These are phyloP conservation scores for Suillus luteus DNA, from an alignment of 768 basidiomycete species.

Conservation along the genomic window DNA sequence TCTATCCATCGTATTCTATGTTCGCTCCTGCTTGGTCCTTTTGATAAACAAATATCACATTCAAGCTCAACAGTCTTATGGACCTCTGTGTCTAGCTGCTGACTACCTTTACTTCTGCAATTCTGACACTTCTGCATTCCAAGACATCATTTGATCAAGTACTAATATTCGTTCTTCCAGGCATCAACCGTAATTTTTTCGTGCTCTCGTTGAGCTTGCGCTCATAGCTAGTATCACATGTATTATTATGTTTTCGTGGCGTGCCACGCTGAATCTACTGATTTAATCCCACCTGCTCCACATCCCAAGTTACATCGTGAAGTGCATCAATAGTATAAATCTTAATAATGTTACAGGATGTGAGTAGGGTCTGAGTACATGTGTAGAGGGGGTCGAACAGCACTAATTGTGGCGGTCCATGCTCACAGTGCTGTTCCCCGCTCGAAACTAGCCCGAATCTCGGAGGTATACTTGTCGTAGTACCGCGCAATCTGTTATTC, in stretches of 20 bases:
- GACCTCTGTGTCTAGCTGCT: conserved; percentile 40
- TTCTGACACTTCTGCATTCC: conserved; percentile 35
- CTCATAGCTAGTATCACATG: not conserved
- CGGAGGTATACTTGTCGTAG: conserved; percentile 95
- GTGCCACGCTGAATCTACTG: not conserved
- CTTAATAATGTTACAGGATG: not conserved
- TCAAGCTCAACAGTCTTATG: conserved; percentile 55
- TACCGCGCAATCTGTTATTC: conserved; percentile 79
- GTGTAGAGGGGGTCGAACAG: not conserved
- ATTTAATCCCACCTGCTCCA: not conserved
- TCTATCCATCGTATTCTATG: not conserved
- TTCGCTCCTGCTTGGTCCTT: not conserved
- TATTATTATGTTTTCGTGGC: not conserved
- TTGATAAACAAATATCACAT: conserved; percentile 45
- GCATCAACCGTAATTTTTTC: not conserved
- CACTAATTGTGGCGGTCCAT: not conserved
- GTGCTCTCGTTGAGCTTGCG: too few relatives aligned
- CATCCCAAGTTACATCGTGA: not conserved
- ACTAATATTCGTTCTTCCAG: not conserved
- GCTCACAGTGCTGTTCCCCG: conserved; percentile 84
- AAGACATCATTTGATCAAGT: not conserved
- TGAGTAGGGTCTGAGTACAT: not conserved
- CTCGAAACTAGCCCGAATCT: conserved; percentile 97
- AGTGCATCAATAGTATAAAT: not conserved
- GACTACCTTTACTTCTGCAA: conserved; percentile 43